A percentile compares a stretch with the other conserved stretches of the same genome.
phyloP scores from a whole-genome alignment of 2,329 filamentous ascomycete genomes.

The Ophiostoma sp. region DNA sequence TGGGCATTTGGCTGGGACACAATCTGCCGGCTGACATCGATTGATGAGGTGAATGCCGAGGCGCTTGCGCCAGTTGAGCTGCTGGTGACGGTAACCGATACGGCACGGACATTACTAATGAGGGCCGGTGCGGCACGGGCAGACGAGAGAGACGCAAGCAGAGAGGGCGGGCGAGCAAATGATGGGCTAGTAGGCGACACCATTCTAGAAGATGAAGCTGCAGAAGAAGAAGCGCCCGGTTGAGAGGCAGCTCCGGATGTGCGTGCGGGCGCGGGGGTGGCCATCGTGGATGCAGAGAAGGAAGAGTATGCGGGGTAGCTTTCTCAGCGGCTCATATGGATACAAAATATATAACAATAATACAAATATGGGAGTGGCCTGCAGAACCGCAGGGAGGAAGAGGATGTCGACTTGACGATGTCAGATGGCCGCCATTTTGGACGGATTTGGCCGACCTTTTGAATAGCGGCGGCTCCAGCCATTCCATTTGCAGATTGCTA shows the following conservation, averaged over 20 bases:
- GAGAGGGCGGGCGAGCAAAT: neutral
- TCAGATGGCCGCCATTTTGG: neutral
- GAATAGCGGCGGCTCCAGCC: neutral
- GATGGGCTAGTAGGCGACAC: neutral
- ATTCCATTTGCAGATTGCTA: neutral
- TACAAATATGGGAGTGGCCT: neutral
- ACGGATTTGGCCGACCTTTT: neutral
- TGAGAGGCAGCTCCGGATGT: neutral
- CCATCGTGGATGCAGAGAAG: neutral
- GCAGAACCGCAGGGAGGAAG: neutral
- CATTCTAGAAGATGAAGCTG: neutral
- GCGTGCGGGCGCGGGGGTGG: constrained; percentile 1
- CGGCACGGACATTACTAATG: constrained; percentile 19
- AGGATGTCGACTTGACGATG: neutral
- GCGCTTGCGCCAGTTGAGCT: neutral
- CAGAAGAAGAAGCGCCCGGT: neutral
- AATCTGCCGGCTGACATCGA: neutral
- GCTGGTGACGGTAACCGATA: constrained; percentile 2
- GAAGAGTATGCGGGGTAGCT: neutral
- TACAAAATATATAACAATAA: neutral
- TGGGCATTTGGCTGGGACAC: neutral
- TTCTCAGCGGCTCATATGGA: neutral
- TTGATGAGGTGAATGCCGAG: neutral
- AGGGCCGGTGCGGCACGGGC: constrained; percentile 17
- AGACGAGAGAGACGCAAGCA: constrained; percentile 15